These are phyloP conservation scores for Oryza officinalis DNA, from an alignment of 176 grass and related monocot genomes.

Conservation along the genomic window DNA sequence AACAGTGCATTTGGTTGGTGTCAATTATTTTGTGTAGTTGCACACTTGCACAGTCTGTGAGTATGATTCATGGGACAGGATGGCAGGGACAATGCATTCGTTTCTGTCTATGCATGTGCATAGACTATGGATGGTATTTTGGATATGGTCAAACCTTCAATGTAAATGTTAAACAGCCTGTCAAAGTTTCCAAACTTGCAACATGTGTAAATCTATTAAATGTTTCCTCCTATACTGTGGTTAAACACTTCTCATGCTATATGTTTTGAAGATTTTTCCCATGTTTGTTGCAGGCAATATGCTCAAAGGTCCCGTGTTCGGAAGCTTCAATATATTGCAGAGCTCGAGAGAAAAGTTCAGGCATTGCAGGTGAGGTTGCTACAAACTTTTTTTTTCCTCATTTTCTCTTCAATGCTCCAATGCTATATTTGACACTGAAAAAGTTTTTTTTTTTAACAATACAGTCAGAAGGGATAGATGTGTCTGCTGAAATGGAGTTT, in stretches of 20 bases:
- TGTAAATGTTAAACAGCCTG: constrained; percentile 22
- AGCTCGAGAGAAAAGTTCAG: constrained; percentile 91
- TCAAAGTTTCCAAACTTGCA: neutral
- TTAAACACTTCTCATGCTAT: neutral
- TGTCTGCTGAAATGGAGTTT: constrained; percentile 94
- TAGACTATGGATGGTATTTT: neutral
- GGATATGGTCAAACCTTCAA: neutral
- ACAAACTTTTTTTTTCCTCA: neutral
- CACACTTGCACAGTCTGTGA: neutral
- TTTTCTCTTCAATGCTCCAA: neutral
- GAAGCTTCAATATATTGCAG: constrained; percentile 98
- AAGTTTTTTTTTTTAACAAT: constrained; percentile 29
- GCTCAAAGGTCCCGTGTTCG: constrained; percentile 89
- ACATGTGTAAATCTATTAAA: neutral
- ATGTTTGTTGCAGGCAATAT: constrained; percentile 67
- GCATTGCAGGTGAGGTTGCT: constrained; percentile 62
- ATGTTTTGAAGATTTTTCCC: neutral
- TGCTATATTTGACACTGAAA: constrained; percentile 17
- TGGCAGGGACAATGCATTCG: constrained; percentile 3
- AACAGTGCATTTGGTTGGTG: neutral
- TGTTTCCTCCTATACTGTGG: neutral
- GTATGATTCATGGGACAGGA: constrained; percentile 9
- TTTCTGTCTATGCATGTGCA: constrained; percentile 11
- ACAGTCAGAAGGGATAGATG: constrained; percentile 77
- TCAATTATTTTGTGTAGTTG: neutral